Percentiles rank a stretch among this genome's conserved stretches.
Evolutionary conservation across 140 eudicot genomes (phyloP).

Genomic region (Ambrosia hybrid): DNA sequence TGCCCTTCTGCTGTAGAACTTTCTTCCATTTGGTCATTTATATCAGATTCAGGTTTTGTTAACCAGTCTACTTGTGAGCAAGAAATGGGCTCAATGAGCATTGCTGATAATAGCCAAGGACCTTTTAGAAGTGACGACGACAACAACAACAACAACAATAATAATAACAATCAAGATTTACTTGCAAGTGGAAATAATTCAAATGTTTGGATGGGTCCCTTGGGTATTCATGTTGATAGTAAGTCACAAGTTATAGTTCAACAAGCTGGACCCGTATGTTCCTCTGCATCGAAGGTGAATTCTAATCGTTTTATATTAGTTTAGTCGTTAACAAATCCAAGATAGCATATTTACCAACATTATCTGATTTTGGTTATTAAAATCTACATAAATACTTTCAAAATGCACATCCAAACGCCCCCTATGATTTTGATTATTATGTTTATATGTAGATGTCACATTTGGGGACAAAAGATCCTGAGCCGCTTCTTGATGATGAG

Average conservation of each 20-base stretch:
- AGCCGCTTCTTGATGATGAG: constrained; percentile 55
- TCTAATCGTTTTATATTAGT: constrained; percentile 11
- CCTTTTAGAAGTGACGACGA: background rate
- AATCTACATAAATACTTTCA: background rate
- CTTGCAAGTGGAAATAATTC: constrained; percentile 38
- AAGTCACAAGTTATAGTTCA: constrained; percentile 36
- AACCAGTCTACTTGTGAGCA: constrained; percentile 58
- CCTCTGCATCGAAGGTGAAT: constrained; percentile 55
- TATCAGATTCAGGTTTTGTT: constrained; percentile 31
- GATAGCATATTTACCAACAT: constrained; percentile 1
- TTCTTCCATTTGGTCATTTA: constrained; percentile 77
- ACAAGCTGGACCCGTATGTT: constrained; percentile 35
- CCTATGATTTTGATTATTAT: background rate
- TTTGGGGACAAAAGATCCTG: constrained; percentile 48
- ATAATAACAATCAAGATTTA: constrained; percentile 35
- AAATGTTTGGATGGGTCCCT: constrained; percentile 40
- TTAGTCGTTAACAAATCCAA: background rate
- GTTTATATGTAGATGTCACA: constrained; percentile 45
- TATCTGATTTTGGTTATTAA: constrained; percentile 1
- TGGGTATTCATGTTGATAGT: constrained; percentile 30
- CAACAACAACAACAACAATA: constrained; percentile 9
- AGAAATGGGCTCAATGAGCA: constrained; percentile 79
- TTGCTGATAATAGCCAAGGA: constrained; percentile 33
- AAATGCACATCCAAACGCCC: constrained; percentile 2
- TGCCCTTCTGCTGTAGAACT: constrained; percentile 89